A percentile compares a stretch with the other conserved stretches of the same genome.
Evolutionary conservation across 352 stramenopile genomes (phyloP).

Genomic region (Phytopythium sindhum): DNA sequence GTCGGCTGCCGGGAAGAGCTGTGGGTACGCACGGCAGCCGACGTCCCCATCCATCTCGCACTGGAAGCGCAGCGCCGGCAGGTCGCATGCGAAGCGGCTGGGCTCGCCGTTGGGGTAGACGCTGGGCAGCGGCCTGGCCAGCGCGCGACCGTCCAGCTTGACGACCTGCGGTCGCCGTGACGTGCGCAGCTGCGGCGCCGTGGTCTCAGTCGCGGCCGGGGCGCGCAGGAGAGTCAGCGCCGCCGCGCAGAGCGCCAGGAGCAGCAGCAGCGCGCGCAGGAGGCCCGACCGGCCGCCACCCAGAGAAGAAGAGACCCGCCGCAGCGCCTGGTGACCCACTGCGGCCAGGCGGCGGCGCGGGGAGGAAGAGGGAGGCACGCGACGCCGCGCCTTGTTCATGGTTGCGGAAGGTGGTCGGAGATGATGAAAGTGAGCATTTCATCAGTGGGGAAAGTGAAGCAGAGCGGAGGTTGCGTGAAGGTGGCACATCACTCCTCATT

Average conservation of each 20-base stretch:
- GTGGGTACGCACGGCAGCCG: conserved; percentile 59
- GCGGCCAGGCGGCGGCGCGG: not conserved
- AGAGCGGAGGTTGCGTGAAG: not conserved
- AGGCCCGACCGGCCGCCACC: not conserved
- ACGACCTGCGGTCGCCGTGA: conserved; percentile 5
- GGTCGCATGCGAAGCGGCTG: conserved; percentile 49
- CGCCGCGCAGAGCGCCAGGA: not conserved
- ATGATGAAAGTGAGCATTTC: not conserved
- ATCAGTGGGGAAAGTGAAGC: not conserved
- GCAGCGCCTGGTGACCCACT: not conserved
- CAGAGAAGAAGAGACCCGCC: not conserved
- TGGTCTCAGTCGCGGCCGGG: not conserved
- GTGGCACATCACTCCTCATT: not conserved
- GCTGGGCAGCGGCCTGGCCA: conserved; percentile 25
- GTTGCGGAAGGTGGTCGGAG: not conserved
- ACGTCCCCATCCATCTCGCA: conserved; percentile 35
- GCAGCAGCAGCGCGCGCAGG: conserved; percentile 2
- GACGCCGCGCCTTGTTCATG: conserved; percentile 4
- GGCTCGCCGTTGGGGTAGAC: conserved; percentile 41
- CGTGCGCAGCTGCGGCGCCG: not conserved
- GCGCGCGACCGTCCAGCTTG: conserved; percentile 27
- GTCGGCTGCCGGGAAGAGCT: conserved; percentile 62
- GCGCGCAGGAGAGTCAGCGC: not conserved
- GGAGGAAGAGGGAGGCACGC: not conserved
- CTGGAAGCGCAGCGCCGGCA: conserved; percentile 53